Conservation (phyloP, 202 grass and related monocot species). For the Zizania palustris region DNA sequence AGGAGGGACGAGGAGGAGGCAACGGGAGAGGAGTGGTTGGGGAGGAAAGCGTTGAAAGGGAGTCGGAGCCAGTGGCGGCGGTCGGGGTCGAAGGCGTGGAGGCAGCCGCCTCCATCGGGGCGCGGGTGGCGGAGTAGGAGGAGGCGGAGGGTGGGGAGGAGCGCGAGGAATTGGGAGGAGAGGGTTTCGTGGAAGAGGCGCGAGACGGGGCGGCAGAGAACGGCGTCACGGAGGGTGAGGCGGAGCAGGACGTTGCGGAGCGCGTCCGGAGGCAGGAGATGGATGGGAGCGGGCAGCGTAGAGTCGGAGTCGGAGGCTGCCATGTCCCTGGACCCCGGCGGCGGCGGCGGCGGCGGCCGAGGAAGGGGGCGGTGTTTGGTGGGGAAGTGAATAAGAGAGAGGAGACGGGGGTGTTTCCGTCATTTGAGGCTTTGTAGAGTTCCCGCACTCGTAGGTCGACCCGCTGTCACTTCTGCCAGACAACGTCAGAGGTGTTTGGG, state of each 20-base stretch:
- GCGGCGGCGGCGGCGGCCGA: not conserved
- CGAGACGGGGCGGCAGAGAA: slow-evolving; percentile 68
- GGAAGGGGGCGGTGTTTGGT: not conserved
- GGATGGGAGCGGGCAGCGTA: slow-evolving; percentile 51
- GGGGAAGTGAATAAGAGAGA: not conserved
- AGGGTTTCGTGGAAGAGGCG: slow-evolving; percentile 69
- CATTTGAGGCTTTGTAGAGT: not conserved
- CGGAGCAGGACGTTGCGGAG: slow-evolving; percentile 87
- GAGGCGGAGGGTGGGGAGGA: slow-evolving; percentile 57
- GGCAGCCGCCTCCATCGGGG: slow-evolving; percentile 54
- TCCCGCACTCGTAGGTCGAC: not conserved
- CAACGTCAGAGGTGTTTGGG: too few species aligned
- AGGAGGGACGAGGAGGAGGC: slow-evolving; percentile 59
- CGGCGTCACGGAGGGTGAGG: slow-evolving; percentile 66
- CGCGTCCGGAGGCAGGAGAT: slow-evolving; percentile 73
- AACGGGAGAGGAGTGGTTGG: slow-evolving; percentile 64
- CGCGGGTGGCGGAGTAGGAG: slow-evolving; percentile 83
- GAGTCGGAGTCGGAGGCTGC: slow-evolving; percentile 9
- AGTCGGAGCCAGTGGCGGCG: slow-evolving; percentile 49
- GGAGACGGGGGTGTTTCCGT: not conserved
- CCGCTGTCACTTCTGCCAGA: too few species aligned
- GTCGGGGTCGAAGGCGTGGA: slow-evolving; percentile 71
- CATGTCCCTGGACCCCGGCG: not conserved
- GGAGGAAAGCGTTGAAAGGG: slow-evolving; percentile 61
- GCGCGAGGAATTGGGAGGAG: slow-evolving; percentile 46